phyloP scores from a whole-genome alignment of 2,329 filamentous ascomycete species.

The Diaporthe ilicicola region DNA sequence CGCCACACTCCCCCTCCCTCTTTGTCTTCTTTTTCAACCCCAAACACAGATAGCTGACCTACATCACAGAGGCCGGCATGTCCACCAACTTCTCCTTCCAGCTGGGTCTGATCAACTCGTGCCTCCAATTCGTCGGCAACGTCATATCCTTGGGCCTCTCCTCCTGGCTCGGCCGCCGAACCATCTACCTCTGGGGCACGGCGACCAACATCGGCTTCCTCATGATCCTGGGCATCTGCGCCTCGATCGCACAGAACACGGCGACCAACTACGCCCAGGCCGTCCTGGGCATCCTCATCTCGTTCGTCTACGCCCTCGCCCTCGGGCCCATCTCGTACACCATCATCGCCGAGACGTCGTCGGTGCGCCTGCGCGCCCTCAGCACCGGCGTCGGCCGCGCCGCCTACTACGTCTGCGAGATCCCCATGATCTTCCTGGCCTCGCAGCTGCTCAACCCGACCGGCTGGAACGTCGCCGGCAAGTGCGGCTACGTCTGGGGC shows the following conservation, averaged over 20 bases:
- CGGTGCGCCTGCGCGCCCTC: slow-evolving; percentile 70
- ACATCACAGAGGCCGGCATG: slow-evolving; percentile 26
- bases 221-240: slow-evolving; percentile 67
- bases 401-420: slow-evolving; percentile 70
- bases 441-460: slow-evolving; percentile 68
- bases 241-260: slow-evolving; percentile 52
- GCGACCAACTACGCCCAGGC: slow-evolving; percentile 64
- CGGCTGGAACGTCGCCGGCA: slow-evolving; percentile 52
- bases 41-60: neutral
- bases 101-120: slow-evolving; percentile 35
- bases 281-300: slow-evolving; percentile 70
- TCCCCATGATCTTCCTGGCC: slow-evolving; percentile 71
- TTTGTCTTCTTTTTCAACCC: neutral
- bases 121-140: slow-evolving; percentile 30
- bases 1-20: neutral
- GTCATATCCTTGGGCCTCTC: slow-evolving; percentile 45
- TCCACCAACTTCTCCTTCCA: slow-evolving; percentile 27
- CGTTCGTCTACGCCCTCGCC: slow-evolving; percentile 69
- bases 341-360: slow-evolving; percentile 73
- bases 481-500: slow-evolving; percentile 59
- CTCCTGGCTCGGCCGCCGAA: slow-evolving; percentile 55
- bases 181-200: slow-evolving; percentile 71
- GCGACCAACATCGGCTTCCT: slow-evolving; percentile 62
- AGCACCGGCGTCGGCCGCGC: slow-evolving; percentile 72
- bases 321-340: slow-evolving; percentile 72